phyloP scores from a whole-genome alignment of 129 eudicot genomes.

The Chrysanthemum makinoi region DNA sequence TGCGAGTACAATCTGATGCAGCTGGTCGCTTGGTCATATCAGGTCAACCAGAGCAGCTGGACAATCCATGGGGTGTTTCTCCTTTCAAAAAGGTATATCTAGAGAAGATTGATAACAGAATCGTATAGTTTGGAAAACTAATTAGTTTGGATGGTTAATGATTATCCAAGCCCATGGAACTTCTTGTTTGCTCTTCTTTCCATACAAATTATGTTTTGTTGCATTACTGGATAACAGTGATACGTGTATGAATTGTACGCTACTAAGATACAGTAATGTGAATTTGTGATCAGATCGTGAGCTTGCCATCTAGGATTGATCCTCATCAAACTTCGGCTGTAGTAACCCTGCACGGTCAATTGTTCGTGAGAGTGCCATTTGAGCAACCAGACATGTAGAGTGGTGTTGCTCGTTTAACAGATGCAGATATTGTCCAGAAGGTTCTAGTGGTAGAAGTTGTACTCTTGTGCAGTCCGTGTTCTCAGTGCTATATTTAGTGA shows the following conservation, averaged over 20 bases:
- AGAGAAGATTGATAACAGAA: neutral
- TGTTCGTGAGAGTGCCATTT: slow-evolving; percentile 93
- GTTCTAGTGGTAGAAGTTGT: slow-evolving; percentile 6
- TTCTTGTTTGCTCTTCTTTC: neutral
- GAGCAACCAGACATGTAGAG: slow-evolving; percentile 46
- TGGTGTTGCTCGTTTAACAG: neutral
- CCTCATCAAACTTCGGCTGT: slow-evolving; percentile 96
- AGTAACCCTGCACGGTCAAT: slow-evolving; percentile 91
- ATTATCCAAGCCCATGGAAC: neutral
- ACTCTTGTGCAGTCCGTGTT: slow-evolving; percentile 9
- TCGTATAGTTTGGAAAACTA: neutral
- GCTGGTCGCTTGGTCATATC: slow-evolving; percentile 90
- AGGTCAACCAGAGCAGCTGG: slow-evolving; percentile 86
- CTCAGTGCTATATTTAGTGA: neutral
- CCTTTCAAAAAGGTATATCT: slow-evolving; percentile 78
- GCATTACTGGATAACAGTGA: neutral
- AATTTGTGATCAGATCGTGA: slow-evolving; percentile 58
- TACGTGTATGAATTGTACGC: neutral
- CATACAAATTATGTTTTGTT: neutral
- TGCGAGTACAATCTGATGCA: slow-evolving; percentile 96
- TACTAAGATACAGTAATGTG: neutral
- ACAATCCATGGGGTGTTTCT: slow-evolving; percentile 92
- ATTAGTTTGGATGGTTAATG: neutral
- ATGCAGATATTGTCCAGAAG: slow-evolving; percentile 8
- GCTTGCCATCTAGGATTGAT: slow-evolving; percentile 90